Evolutionary conservation across 1,284 basidiomycete genomes (phyloP).

Genomic region (Moniliella sp.): DNA sequence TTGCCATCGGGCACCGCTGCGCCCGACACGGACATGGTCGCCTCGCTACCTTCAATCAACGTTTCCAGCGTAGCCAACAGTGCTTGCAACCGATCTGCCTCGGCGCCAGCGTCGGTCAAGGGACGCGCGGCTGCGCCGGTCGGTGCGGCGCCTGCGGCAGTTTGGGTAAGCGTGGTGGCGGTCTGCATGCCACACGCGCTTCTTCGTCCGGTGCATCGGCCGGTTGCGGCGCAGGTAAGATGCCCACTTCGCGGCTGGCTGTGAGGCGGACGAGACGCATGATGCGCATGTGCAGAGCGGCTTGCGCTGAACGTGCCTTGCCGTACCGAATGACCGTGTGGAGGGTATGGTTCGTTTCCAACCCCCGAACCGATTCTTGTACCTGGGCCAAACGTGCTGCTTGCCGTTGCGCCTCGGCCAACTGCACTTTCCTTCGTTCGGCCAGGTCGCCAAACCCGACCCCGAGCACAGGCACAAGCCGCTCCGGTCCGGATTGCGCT

Average conservation of each 20-base stretch:
- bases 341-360: constrained; percentile 20
- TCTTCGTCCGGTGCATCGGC: constrained; percentile 21
- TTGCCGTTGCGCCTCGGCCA: constrained; percentile 16
- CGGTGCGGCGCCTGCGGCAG: too few species aligned
- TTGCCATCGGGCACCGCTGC: neutral
- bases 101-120: too few species aligned
- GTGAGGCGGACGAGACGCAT: constrained; percentile 15
- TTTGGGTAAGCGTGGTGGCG: too few species aligned
- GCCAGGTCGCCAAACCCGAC: constrained; percentile 26
- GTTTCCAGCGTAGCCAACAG: constrained; percentile 19
- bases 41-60: constrained; percentile 11
- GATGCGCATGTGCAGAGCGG: constrained; percentile 20
- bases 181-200: too few species aligned
- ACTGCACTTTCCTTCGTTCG: constrained; percentile 15
- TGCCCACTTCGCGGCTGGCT: constrained; percentile 16
- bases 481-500: constrained; percentile 22
- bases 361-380: constrained; percentile 6
- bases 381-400: constrained; percentile 7
- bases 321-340: constrained; percentile 14
- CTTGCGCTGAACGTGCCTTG: constrained; percentile 13
- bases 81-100: constrained; percentile 10
- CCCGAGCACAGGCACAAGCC: constrained; percentile 26
- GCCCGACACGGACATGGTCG: neutral
- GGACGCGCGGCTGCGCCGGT: too few species aligned
- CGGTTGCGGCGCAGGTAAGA: too few species aligned